Conservation (phyloP, 2,329 filamentous ascomycete genomes). For the Penicillium crustosum region DNA sequence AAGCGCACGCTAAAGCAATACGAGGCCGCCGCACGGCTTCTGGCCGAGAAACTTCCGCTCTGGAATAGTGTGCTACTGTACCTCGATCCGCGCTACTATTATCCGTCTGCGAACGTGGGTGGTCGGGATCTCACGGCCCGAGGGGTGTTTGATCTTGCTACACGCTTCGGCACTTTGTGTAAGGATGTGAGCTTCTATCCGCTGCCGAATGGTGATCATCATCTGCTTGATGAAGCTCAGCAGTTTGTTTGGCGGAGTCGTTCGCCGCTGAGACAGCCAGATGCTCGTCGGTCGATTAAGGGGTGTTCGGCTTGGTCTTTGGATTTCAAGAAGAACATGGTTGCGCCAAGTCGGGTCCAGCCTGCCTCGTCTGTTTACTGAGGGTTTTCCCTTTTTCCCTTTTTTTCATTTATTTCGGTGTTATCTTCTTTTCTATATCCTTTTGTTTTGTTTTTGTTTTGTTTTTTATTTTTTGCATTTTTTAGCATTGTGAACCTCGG, state of each 20-base stretch:
- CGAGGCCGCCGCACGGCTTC: constrained; percentile 26
- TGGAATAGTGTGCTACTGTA: constrained; percentile 34
- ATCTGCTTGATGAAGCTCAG: constrained; percentile 28
- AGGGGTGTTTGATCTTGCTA: constrained; percentile 34
- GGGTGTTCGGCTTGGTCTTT: constrained; percentile 6
- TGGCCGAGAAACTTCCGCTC: constrained; percentile 28
- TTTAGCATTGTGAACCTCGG: background rate
- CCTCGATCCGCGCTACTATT: constrained; percentile 38
- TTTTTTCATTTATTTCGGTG: no score
- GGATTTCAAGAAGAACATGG: constrained; percentile 5
- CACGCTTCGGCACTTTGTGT: constrained; percentile 27
- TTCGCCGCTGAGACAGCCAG: background rate
- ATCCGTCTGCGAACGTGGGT: constrained; percentile 28
- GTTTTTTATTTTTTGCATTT: background rate
- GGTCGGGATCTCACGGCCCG: constrained; percentile 30
- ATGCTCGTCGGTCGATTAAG: constrained; percentile 2
- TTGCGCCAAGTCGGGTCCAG: background rate
- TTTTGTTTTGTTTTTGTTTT: background rate
- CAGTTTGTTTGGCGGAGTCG: constrained; percentile 20
- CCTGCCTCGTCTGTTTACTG: constrained; percentile 4
- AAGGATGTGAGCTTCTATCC: constrained; percentile 35
- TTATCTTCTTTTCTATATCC: background rate
- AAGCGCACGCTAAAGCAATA: constrained; percentile 36
- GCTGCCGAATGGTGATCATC: constrained; percentile 27
- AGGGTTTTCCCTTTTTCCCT: background rate